Conservation (phyloP, 2,329 filamentous ascomycete genomes). For the Myrmaecium sp. region DNA sequence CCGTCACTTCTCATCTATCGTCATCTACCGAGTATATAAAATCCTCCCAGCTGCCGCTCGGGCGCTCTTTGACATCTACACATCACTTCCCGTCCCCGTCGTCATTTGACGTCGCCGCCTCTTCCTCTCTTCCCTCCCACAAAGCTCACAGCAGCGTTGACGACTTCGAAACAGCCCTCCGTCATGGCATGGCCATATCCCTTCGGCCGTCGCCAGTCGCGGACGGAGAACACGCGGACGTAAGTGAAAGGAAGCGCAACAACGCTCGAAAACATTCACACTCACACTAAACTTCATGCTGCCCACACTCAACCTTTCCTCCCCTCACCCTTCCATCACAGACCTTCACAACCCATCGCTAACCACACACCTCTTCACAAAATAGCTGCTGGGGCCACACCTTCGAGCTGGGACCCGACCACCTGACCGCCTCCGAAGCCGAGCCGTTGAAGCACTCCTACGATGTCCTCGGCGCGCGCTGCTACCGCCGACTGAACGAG, state of each 20-base stretch:
- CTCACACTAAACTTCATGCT: conserved; percentile 3
- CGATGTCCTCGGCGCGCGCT: conserved; percentile 51
- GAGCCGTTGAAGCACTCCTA: conserved; percentile 47
- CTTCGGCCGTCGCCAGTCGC: conserved; percentile 23
- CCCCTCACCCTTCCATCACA: background rate
- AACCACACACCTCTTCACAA: background rate
- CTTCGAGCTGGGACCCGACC: conserved; percentile 52
- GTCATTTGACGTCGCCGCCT: too few species aligned
- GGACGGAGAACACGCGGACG: conserved; percentile 26
- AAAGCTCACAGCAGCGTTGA: too few species aligned
- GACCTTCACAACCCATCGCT: background rate
- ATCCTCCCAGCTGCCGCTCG: too few species aligned
- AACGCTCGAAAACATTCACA: conserved; percentile 6
- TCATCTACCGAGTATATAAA: too few species aligned
- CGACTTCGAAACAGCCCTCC: too few species aligned
- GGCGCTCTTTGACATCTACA: too few species aligned
- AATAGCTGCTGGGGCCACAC: conserved; percentile 43
- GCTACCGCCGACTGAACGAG: conserved; percentile 44
- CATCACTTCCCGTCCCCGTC: too few species aligned
- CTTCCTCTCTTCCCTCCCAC: too few species aligned
- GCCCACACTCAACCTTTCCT: background rate
- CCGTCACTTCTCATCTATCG: too few species aligned
- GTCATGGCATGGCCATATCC: conserved; percentile 27
- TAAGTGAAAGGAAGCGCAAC: conserved; percentile 16
- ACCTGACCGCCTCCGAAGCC: conserved; percentile 43